Evolutionary conservation across 2,329 filamentous ascomycete species (phyloP), one percentile per base, ranked within the genome.

Genomic region (Pseudocercospora fijiensis): DNA sequence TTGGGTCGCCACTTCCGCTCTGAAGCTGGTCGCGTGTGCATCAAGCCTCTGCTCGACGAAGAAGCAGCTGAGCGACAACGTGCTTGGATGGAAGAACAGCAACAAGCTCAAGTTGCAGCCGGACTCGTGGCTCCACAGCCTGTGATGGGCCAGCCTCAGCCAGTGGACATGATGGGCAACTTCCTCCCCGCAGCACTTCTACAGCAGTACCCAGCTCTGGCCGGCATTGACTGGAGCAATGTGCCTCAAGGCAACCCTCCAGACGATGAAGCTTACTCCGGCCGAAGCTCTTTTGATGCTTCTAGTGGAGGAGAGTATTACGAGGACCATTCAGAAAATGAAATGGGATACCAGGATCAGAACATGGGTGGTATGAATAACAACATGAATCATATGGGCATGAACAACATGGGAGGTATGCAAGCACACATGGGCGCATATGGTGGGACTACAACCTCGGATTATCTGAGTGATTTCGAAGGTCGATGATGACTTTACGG

Each of bases 11-110:
- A 95, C 79, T 99, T 99, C 82, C 86, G 95, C 59, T 96, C 92
- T 1, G 95, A 99, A 79, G 95, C 95, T 2, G 95, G 95, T 6
- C 87, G 95, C 30, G 91, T 97, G 59, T 99, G 95, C 75, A 99
- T 99, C 78, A 96, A 96, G 71, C 93, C 95, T n/a, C 81, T 99
- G 11, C 84, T 99, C 1, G 95, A 99, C 68, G 95, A 99, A 78
- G 95, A 99, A 80, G 90, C 92, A 61, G 80, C 88, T 37, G 92
- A 96, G 72, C 84, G 92, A 33, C 90, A 96, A 73, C 87, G 90
- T 53, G 81, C 84, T 27, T 90, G 88, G 83, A 85, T 88, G 76
- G 89, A 78, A 73, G 74, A 77, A 60, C 77, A 80, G 65, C 83
- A 84, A 37, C 85, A 88, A 69, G 75, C 87, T 74, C 84, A 84